Base-by-base conservation (phyloP, 768 basidiomycete species). In the Pisolithus sp. region DNA sequence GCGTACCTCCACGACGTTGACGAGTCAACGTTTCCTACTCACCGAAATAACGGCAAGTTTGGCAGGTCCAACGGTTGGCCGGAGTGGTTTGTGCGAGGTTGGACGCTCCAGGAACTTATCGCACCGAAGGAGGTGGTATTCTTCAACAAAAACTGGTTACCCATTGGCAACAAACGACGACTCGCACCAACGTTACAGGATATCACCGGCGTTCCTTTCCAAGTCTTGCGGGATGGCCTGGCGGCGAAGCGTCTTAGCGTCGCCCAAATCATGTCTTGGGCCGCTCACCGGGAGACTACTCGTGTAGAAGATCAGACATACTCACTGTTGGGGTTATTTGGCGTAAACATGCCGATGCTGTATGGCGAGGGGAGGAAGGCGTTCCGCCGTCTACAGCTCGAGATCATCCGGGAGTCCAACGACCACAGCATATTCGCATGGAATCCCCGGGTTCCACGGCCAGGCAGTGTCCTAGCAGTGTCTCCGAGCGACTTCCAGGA, bases 1-100 rank as follows among this genome's bases (percentile, higher is more conserved):
- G 59, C 51, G 7, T 57, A 60, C 49, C 44, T 62, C 44, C 48
- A 50, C 36, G 55, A 56, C 39, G 39, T 56, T 7, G 36, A 18
- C n/a, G 24, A 9, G 4, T 23, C 28, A 12, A 21, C 17, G 8
- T 21, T 28, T 46, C 44, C 26, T 6, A 31, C 24, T 20, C 13
- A 26, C 17, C 26, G 20, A 7, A 31, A 20, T 20, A 17, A 28
- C 17, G 12, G 4, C 17, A 23, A 13, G 21, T 43, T 43, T 43
- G n/a, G 18, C 18, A 15, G 30, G 28, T 37, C 23, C 15, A 34
- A 12, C 24, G 18, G 43, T 15, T 45, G 23, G 44, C 53, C 47
- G 31, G 48, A 20, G 13, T 62, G 60, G 60, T 62, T 62, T 36
- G 28, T 31, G 20, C 52, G 59, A 41, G 60, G 60, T n/a, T 62